Conservation (phyloP, 768 basidiomycete species). For the Lactarius psammicola region DNA sequence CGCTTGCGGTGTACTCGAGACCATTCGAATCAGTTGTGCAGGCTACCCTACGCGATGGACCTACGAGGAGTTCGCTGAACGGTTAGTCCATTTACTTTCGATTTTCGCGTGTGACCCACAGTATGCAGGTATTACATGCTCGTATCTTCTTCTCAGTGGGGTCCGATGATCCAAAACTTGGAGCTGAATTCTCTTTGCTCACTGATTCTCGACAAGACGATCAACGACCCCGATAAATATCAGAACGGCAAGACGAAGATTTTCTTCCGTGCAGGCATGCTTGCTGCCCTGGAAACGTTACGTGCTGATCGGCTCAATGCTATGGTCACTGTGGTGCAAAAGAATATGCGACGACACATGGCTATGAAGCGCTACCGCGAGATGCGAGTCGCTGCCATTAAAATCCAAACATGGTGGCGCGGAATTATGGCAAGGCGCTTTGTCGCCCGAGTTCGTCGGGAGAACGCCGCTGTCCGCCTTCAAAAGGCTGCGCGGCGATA, state of each 20-base stretch:
- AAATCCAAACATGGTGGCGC: conserved; percentile 93
- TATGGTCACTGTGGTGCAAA: conserved; percentile 94
- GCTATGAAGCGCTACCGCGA: conserved; percentile 76
- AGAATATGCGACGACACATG: conserved; percentile 89
- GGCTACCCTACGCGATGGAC: conserved; percentile 99
- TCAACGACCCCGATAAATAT: conserved; percentile 94
- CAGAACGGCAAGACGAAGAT: conserved; percentile 97
- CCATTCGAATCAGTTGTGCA: conserved; percentile 97
- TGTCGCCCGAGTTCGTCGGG: conserved; percentile 66
- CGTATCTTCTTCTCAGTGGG: conserved; percentile 83
- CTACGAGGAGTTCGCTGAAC: conserved; percentile 97
- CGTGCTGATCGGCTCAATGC: conserved; percentile 85
- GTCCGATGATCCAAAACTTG: conserved; percentile 75
- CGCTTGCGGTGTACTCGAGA: conserved; percentile 98
- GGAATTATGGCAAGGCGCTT: conserved; percentile 74
- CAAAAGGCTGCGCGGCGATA: conserved; percentile 73
- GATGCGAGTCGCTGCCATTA: conserved; percentile 71
- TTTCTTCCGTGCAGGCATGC: conserved; percentile 99
- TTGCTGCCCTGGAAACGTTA: conserved; percentile 89
- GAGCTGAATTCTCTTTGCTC: conserved; percentile 81
- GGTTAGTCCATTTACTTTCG: conserved; percentile 50
- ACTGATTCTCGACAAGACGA: conserved; percentile 78
- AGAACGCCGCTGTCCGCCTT: conserved; percentile 71
- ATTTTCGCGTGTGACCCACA: conserved; percentile 21
- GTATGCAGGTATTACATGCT: conserved; percentile 90